Base-by-base conservation (phyloP, 306 rosid species). In the Cicer yamashitae region DNA sequence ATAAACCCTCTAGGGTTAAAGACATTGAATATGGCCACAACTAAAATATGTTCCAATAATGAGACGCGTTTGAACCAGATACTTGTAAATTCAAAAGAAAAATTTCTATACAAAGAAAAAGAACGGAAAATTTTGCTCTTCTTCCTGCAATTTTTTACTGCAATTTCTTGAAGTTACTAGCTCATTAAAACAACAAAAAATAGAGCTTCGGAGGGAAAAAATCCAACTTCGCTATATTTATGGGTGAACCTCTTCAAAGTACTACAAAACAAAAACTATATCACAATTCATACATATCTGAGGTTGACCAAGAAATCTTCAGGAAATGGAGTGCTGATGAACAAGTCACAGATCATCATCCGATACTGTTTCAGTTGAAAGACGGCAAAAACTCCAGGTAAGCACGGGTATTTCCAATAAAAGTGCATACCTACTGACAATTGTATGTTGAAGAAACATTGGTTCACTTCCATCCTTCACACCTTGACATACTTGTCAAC, bases 401-500 rank as follows among this genome's bases (percentile, higher is more conserved):
- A 79, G 70, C 39, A 73, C 62, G 4, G 11, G 53, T 54, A 38
- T 62, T 20, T 71, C 78, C 74, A 10, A 68, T 40, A 6, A n/a
- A 78, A 75, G 71, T 74, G 70, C 67, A 39, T 82, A 79, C 52
- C 69, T 25, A 56, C 60, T 41, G 68, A 68, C 75, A 45, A 64
- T 56, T 12, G 44, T 20, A 73, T 66, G 65, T 51, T 66, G 71
- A 68, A 67, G 63, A 71, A 70, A 70, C 53, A 59, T 44, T 39
- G 40, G 43, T 50, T 50, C 56, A 51, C 74, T 37, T 53, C 48
- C 75, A 14, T 25, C 22, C 53, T 56, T 82, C 81, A 91, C 38
- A 79, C 83, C 82, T 91, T 89, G 73, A 91, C 94, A 76, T 84
- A 91, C 82, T 91, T 91, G 51, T 91, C 96, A 60, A 91, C 97